Percentiles rank a stretch among this genome's conserved stretches.
Evolutionary conservation across 1,284 basidiomycete species (phyloP).

Genomic region (Ustilago loliicola): DNA sequence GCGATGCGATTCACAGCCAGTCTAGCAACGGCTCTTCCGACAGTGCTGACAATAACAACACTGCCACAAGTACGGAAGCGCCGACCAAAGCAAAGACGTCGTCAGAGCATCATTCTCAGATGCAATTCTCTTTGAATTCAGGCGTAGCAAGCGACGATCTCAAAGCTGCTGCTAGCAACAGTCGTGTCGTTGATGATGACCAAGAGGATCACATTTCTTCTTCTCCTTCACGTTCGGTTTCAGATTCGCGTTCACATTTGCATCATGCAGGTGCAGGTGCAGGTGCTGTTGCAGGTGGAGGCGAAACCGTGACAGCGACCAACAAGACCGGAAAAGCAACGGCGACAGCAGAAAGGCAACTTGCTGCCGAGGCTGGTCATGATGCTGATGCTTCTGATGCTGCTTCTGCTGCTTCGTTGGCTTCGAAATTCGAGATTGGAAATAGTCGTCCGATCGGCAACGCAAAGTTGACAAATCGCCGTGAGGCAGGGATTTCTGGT

Average conservation of each 20-base stretch:
- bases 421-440: conserved; percentile 14
- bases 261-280: not conserved
- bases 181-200: not conserved
- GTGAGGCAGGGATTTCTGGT: conserved; percentile 1
- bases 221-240: not conserved
- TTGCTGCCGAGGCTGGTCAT: not conserved
- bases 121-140: not conserved
- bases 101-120: not conserved
- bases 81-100: not conserved
- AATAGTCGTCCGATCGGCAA: conserved; percentile 37
- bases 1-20: not conserved
- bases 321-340: not conserved
- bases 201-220: not conserved
- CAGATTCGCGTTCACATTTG: conserved; percentile 1
- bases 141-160: not conserved
- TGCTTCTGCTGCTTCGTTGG: conserved; percentile 2
- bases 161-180: not conserved
- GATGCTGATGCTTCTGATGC: conserved; percentile 4
- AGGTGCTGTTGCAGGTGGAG: conserved; percentile 2
- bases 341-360: not conserved
- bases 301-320: not conserved
- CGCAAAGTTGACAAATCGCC: conserved; percentile 24
- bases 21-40: conserved; percentile 6
- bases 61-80: not conserved
- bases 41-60: not conserved